Conservation (phyloP, 2,329 filamentous ascomycete genomes). For the Diaporthe australafricana region DNA sequence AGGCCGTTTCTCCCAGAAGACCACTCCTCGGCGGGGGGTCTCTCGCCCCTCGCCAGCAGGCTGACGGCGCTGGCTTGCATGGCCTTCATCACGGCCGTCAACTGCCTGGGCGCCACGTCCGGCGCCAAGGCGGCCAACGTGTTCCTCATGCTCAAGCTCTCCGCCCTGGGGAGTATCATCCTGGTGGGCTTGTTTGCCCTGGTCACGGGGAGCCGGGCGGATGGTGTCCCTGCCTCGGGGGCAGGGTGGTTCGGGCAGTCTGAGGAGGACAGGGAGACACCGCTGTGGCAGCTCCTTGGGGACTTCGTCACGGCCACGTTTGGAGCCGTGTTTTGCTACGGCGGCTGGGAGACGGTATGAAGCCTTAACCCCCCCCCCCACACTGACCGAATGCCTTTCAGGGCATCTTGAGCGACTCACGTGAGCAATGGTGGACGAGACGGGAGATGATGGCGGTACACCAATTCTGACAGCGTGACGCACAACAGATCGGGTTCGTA, state of each 20-base stretch:
- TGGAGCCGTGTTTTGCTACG: conserved; percentile 56
- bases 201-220: conserved; percentile 48
- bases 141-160: conserved; percentile 52
- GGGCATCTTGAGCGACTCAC: background rate
- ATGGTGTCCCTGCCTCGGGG: conserved; percentile 49
- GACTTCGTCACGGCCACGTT: conserved; percentile 55
- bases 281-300: conserved; percentile 52
- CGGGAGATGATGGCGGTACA: background rate
- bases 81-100: conserved; percentile 52
- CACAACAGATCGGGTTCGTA: conserved; percentile 41
- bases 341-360: conserved; percentile 58
- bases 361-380: background rate
- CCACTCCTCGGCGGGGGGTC: background rate
- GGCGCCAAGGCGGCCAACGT: conserved; percentile 53
- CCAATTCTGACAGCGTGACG: conserved; percentile 28
- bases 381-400: background rate
- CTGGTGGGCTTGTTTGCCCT: conserved; percentile 40
- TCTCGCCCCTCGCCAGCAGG: conserved; percentile 48
- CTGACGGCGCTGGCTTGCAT: conserved; percentile 51
- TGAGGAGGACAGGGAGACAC: conserved; percentile 31
- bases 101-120: conserved; percentile 55
- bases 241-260: conserved; percentile 46
- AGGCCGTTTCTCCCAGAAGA: conserved; percentile 45
- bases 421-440: background rate
- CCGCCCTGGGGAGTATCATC: conserved; percentile 42